phyloP scores from a whole-genome alignment of 2,329 filamentous ascomycete species.

The Fusarium mexicanum region DNA sequence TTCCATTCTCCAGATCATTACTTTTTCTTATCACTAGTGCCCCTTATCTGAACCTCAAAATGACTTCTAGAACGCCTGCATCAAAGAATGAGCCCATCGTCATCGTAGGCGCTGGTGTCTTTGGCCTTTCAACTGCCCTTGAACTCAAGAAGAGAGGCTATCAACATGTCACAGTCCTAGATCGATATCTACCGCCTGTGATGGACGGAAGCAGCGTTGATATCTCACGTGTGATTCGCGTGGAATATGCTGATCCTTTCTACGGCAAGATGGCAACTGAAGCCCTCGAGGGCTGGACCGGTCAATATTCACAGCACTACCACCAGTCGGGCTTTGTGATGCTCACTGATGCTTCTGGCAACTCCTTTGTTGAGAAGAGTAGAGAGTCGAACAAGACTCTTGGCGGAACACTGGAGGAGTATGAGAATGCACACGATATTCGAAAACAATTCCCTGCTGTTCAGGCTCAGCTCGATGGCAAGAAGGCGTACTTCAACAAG shows the following conservation, averaged over 20 bases:
- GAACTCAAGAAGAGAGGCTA: constrained; percentile 57
- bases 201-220: constrained; percentile 53
- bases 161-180: constrained; percentile 57
- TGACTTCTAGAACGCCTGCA: constrained; percentile 31
- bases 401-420: constrained; percentile 35
- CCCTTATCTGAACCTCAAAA: neutral
- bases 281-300: constrained; percentile 42
- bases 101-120: constrained; percentile 59
- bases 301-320: constrained; percentile 44
- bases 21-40: neutral
- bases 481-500: constrained; percentile 43
- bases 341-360: constrained; percentile 31
- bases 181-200: constrained; percentile 51
- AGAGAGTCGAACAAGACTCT: constrained; percentile 21
- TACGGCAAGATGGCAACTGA: constrained; percentile 67
- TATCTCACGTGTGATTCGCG: constrained; percentile 52
- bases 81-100: constrained; percentile 44
- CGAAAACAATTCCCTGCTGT: constrained; percentile 27
- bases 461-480: constrained; percentile 34
- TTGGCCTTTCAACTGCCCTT: constrained; percentile 60
- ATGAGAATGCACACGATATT: constrained; percentile 39
- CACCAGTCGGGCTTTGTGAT: constrained; percentile 48
- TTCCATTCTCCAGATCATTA: neutral
- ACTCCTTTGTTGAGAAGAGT: constrained; percentile 37
- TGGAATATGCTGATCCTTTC: constrained; percentile 71